These are phyloP conservation scores for Eucalyptus rudis DNA, from an alignment of 345 rosid species.

Conservation along the genomic window DNA sequence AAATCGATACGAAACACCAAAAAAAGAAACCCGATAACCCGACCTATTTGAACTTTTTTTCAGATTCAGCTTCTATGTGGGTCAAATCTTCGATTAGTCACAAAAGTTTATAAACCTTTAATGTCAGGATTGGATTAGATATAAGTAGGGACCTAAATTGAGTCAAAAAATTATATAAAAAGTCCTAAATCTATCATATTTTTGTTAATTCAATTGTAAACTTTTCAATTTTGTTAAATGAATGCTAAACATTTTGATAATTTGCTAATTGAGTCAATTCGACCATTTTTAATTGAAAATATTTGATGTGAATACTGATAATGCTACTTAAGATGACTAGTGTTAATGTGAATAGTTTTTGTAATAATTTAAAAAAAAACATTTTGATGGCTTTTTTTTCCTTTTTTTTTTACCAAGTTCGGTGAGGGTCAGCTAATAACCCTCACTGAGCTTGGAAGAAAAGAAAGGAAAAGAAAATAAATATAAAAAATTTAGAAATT, in stretches of 20 bases:
- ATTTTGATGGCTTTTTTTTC: not conserved
- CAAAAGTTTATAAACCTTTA: not conserved
- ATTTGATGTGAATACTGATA: too few relatives aligned
- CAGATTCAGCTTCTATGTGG: not conserved
- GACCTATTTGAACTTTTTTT: not conserved
- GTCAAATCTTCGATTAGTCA: not conserved
- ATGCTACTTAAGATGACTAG: rapidly evolving
- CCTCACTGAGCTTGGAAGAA: rapidly evolving
- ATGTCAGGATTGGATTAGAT: rapidly evolving
- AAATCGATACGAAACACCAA: not conserved
- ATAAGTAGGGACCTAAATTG: not conserved
- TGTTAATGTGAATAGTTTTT: not conserved
- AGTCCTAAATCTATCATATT: too few relatives aligned
- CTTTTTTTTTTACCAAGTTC: not conserved
- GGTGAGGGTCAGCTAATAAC: rapidly evolving
- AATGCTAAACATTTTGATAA: too few relatives aligned
- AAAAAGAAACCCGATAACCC: not conserved
- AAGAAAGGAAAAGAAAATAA: too few relatives aligned
- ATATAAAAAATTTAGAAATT: rapidly evolving
- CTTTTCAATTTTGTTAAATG: too few relatives aligned
- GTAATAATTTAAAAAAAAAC: too few relatives aligned
- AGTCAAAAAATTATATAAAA: not conserved
- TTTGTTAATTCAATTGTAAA: too few relatives aligned
- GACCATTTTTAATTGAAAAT: too few relatives aligned
- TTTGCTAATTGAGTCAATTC: too few relatives aligned